Percentiles rank a stretch among this genome's conserved stretches.
These are phyloP conservation scores for Fusarium sp. DNA, from an alignment of 2,329 filamentous ascomycete genomes.

Conservation along the genomic window DNA sequence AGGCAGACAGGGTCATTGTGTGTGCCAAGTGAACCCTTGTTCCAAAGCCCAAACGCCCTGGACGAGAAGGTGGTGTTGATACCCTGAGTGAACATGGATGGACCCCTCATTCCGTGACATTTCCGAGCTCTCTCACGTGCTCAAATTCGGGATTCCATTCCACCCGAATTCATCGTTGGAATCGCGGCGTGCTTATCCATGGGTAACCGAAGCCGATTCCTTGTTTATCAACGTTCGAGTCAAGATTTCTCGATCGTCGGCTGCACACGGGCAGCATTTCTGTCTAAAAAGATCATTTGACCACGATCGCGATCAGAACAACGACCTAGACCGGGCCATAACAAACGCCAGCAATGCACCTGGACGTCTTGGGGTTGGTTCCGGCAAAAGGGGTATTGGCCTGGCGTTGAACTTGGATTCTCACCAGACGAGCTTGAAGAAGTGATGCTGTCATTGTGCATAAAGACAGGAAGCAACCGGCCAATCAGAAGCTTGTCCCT, in stretches of 20 bases:
- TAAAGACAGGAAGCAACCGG: neutral
- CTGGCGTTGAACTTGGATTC: constrained; percentile 14
- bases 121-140: constrained; percentile 16
- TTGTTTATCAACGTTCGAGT: constrained; percentile 30
- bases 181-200: constrained; percentile 9
- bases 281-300: constrained; percentile 29
- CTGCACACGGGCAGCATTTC: constrained; percentile 21
- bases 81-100: constrained; percentile 33
- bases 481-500: constrained; percentile 37
- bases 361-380: constrained; percentile 35
- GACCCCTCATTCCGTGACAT: constrained; percentile 35
- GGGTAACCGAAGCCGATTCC: constrained; percentile 15
- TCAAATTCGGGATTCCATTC: neutral
- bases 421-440: constrained; percentile 22
- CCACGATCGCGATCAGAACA: constrained; percentile 39
- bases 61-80: constrained; percentile 33
- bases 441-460: constrained; percentile 48
- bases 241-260: constrained; percentile 41
- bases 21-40: constrained; percentile 14
- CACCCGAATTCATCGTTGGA: neutral
- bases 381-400: constrained; percentile 16
- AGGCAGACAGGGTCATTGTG: neutral
- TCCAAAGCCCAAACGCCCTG: constrained; percentile 1
- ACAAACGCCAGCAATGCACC: constrained; percentile 28
- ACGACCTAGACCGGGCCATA: constrained; percentile 29